Evolutionary conservation across 495 filamentous ascomycete genomes (phyloP).

Genomic region (Podospora appendiculata): DNA sequence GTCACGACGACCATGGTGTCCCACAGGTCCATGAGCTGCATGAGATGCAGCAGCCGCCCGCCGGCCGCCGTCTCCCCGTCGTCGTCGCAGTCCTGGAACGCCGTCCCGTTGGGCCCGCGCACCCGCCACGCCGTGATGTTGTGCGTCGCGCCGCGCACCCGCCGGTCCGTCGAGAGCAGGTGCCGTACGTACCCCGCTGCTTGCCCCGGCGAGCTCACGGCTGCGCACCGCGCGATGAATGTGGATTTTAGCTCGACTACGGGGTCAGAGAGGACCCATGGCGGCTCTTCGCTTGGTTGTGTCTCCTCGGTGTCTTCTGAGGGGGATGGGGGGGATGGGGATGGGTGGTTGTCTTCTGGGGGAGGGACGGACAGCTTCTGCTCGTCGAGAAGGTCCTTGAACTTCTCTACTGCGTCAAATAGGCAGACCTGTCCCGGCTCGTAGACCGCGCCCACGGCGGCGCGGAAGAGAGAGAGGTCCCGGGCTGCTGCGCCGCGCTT

Average conservation of each 20-base stretch:
- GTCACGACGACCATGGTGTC: constrained; percentile 89
- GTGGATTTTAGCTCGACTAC: constrained; percentile 78
- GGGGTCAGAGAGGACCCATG: constrained; percentile 65
- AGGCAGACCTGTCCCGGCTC: constrained; percentile 73
- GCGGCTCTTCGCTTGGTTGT: constrained; percentile 29
- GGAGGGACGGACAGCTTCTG: neutral
- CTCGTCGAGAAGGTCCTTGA: constrained; percentile 25
- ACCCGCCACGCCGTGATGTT: constrained; percentile 70
- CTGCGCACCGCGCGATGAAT: constrained; percentile 70
- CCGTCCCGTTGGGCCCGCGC: constrained; percentile 41
- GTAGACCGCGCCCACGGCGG: constrained; percentile 58
- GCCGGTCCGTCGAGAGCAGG: constrained; percentile 71
- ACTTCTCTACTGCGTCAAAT: constrained; percentile 74
- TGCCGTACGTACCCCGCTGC: constrained; percentile 63
- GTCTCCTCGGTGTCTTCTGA: neutral
- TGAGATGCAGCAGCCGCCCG: constrained; percentile 71
- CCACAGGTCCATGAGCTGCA: constrained; percentile 94
- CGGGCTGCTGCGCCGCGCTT: constrained; percentile 62
- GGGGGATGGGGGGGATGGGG: neutral
- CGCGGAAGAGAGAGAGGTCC: constrained; percentile 56
- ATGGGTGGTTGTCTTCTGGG: neutral
- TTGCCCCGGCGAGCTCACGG: constrained; percentile 58
- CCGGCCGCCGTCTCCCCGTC: constrained; percentile 96
- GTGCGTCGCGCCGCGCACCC: constrained; percentile 76
- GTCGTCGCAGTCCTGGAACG: constrained; percentile 86